Percentiles rank a stretch among this genome's conserved stretches.
Evolutionary conservation across 169 alveolate genomes (phyloP).

Genomic region (Cytauxzoon felis): DNA sequence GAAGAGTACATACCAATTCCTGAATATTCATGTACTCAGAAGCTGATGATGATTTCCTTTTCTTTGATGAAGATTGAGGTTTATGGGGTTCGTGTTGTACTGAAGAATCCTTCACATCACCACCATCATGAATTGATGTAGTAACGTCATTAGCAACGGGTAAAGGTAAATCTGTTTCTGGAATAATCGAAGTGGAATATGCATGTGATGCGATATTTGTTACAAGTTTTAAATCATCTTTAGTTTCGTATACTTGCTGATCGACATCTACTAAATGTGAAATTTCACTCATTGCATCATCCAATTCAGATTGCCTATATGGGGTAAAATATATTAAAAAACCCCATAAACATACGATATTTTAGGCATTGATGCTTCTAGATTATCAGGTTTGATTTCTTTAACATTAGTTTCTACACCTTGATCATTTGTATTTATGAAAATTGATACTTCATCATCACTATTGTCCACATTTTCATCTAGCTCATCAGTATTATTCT

Average conservation of each 20-base stretch:
- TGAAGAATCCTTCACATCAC: too few relatives aligned
- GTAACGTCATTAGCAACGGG: too few relatives aligned
- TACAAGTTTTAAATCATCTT: not conserved
- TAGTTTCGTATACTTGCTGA: not conserved
- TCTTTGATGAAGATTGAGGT: too few relatives aligned
- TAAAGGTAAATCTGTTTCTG: too few relatives aligned
- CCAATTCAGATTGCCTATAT: constrained; percentile 23
- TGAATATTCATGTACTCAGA: too few relatives aligned
- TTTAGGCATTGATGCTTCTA: not conserved
- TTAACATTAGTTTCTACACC: not conserved
- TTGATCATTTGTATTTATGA: not conserved
- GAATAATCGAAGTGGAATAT: not conserved
- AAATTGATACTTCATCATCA: constrained; percentile 15
- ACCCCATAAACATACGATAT: constrained; percentile 4
- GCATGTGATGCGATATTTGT: not conserved
- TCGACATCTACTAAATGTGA: too few relatives aligned
- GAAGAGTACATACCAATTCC: too few relatives aligned
- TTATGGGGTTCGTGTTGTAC: too few relatives aligned
- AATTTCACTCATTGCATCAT: constrained; percentile 20
- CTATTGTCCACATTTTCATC: constrained; percentile 7
- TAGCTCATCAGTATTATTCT: not conserved
- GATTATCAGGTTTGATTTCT: not conserved
- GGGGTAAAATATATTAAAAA: not conserved
- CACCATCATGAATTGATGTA: too few relatives aligned
- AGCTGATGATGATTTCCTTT: too few relatives aligned